Evolutionary conservation across 2,329 filamentous ascomycete genomes (phyloP), one percentile per base, ranked within the genome.

Genomic region (Sporothrix brasiliensis): DNA sequence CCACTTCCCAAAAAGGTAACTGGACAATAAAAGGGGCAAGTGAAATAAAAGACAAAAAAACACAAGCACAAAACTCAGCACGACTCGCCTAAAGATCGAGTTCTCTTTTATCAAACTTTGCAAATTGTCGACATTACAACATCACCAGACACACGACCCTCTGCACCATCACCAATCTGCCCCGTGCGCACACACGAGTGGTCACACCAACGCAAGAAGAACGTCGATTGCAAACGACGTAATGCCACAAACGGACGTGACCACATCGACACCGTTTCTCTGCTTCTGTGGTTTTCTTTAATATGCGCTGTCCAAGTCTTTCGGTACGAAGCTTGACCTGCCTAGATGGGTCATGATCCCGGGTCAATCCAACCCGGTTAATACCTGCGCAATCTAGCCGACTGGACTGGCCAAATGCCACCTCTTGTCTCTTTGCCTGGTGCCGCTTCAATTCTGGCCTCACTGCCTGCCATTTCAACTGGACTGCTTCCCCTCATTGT

Each of bases 331-430:
- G 30, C 41, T 56, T 34, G 65, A 68, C 65, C 69, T 70, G 69
- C 69, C 69, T 70, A 56, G 54, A 54, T 68, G 54, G 69, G 69
- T 70, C 69, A 68, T 70, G 69, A 65, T 65, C 47, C 69, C 69
- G 69, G 69, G 69, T 68, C 65, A 70, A 70, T 70, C 69, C 69
- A 70, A 63, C 54, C 69, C 69, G 69, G 69, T 68, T 70, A 68
- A 70, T 70, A 70, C 69, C 54, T 63, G 69, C 16, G 34, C 65
- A 70, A 63, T 68, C 65, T 67, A 63, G 56, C 65, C 65, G 65
- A 68, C 44, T 70, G 21, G 65, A 16, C 68, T 61, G 50, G 4
- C 44, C 63, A 67, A 53, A 47, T 61, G 50, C 61, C 41, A 53
- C 52, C 0, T 21, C 16, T 21, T 34, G 54, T 24, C 54, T 68